Base-by-base conservation (phyloP, 1,284 basidiomycete species). In the Trametes sp. region DNA sequence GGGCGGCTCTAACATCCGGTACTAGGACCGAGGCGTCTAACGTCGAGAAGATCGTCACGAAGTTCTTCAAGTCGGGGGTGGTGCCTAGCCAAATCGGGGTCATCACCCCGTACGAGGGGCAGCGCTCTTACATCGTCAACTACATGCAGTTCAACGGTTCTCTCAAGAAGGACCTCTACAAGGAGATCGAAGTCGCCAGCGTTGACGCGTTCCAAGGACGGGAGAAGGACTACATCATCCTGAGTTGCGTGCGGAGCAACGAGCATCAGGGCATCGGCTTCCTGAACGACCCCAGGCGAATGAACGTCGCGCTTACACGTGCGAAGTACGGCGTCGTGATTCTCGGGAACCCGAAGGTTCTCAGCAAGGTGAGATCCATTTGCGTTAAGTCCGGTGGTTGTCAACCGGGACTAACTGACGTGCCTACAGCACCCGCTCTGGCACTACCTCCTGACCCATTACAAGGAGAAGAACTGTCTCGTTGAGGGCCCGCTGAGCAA, bases 251-350 rank as follows among this genome's bases (percentile, higher is more conserved):
- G n/a, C 84, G 98, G 73, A 98, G 95, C 79, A 99, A 99, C 77
- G 98, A 99, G 75, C 97, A 99, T 74, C 98, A 98, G 76, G 98
- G 98, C 31, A 99, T 99, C 67, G 98, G 98, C 61, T 99, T 99
- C 86, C 84, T 99, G 81, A 98, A 97, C 73, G 98, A 99, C 76
- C 98, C 98, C 4, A 84, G 98, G 65, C 90, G 98, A 69, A 80
- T 99, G 73, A 99, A 99, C 72, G 98, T 99, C 46, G 98, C 98
- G 31, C 85, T 99, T 44, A 98, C 98, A 0, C 87, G 98, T 69
- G 98, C 98, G 54, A 98, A 98, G 78, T 99, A 98, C 74, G 98
- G 98, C 11, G 90, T 98, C 2, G 97, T 99, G 59, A 98, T 99
- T 70, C 84, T 99, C 23, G 98, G 98, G 16, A 99, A 99, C 75